A percentile compares a stretch with the other conserved stretches of the same genome.
These are phyloP conservation scores for Yamadazyma epiphylla DNA, from an alignment of 1,139 yeast genomes.

Conservation along the genomic window DNA sequence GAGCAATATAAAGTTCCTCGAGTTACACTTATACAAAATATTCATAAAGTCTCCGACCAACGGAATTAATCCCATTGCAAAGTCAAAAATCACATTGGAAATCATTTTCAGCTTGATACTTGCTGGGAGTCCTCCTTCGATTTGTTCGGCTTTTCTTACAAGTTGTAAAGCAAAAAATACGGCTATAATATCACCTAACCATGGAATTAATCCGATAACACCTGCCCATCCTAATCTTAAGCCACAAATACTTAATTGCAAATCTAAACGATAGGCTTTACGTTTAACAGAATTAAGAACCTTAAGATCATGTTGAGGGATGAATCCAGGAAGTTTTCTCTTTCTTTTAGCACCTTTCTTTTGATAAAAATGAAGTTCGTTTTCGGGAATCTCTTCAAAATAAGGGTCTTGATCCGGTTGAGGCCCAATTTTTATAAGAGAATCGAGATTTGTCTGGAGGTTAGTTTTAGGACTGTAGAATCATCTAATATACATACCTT, in stretches of 20 bases:
- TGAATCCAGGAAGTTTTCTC: conserved; percentile 49
- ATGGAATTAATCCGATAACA: conserved; percentile 65
- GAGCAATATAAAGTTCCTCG: conserved; percentile 63
- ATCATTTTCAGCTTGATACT: conserved; percentile 49
- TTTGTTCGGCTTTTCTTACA: conserved; percentile 45
- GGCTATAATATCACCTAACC: conserved; percentile 56
- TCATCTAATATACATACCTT: conserved; percentile 26
- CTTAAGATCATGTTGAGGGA: conserved; percentile 51
- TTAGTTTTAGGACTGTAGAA: conserved; percentile 2
- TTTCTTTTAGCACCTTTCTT: conserved; percentile 45
- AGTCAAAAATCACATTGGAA: conserved; percentile 60
- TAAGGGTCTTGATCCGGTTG: conserved; percentile 45
- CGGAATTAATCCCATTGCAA: conserved; percentile 68
- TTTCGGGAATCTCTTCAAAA: conserved; percentile 45
- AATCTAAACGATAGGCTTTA: conserved; percentile 63
- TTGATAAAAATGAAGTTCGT: conserved; percentile 44
- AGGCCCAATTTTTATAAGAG: conserved; percentile 28
- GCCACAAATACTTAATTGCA: conserved; percentile 61
- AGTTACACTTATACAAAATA: conserved; percentile 69
- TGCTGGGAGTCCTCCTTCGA: conserved; percentile 66
- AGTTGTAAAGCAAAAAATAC: conserved; percentile 47
- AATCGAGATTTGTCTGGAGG: conserved; percentile 34
- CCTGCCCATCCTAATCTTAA: conserved; percentile 71
- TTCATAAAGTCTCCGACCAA: conserved; percentile 67
- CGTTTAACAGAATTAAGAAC: conserved; percentile 52